Percentiles rank a stretch among this genome's conserved stretches.
Conservation (phyloP, 2,329 filamentous ascomycete species). For the Stagonosporopsis cucurbitacearum region DNA sequence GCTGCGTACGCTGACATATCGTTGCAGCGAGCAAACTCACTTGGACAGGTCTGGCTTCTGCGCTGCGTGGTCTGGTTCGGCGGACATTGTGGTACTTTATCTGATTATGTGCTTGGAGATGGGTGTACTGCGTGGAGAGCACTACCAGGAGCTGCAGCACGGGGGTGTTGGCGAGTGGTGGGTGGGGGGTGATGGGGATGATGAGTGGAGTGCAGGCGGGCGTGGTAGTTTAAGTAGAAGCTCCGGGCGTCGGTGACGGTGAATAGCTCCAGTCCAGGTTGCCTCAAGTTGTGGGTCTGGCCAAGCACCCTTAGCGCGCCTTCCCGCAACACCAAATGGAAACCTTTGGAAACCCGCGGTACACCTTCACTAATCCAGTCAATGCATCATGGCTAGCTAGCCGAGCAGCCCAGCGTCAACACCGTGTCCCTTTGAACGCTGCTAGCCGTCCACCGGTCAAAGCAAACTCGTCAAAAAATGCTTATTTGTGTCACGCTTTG, state of each 20-base stretch:
- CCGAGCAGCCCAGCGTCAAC: conserved; percentile 19
- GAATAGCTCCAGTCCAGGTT: conserved; percentile 32
- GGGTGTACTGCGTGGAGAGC: conserved; percentile 10
- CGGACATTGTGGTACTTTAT: conserved; percentile 53
- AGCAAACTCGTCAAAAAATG: conserved; percentile 2
- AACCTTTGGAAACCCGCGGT: conserved; percentile 35
- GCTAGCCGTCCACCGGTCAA: conserved; percentile 1
- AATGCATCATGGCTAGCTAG: conserved; percentile 13
- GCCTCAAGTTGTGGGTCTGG: conserved; percentile 27
- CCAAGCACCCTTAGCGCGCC: conserved; percentile 22
- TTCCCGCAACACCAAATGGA: conserved; percentile 40
- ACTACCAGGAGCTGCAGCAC: conserved; percentile 25
- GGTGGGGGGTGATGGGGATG: conserved; percentile 34
- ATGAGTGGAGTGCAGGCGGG: conserved; percentile 38
- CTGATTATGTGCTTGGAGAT: conserved; percentile 27
- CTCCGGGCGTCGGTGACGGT: conserved; percentile 41
- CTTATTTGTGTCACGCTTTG: conserved; percentile 18
- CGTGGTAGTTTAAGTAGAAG: conserved; percentile 46
- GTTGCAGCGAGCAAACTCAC: conserved; percentile 40
- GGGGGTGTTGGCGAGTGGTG: conserved; percentile 25
- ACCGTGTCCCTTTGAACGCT: conserved; percentile 27
- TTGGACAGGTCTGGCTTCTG: conserved; percentile 58
- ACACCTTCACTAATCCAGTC: conserved; percentile 20
- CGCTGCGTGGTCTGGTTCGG: conserved; percentile 57
- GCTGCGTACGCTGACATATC: conserved; percentile 14